phyloP scores from a whole-genome alignment of 306 rosid species.

The Rosa persica region DNA sequence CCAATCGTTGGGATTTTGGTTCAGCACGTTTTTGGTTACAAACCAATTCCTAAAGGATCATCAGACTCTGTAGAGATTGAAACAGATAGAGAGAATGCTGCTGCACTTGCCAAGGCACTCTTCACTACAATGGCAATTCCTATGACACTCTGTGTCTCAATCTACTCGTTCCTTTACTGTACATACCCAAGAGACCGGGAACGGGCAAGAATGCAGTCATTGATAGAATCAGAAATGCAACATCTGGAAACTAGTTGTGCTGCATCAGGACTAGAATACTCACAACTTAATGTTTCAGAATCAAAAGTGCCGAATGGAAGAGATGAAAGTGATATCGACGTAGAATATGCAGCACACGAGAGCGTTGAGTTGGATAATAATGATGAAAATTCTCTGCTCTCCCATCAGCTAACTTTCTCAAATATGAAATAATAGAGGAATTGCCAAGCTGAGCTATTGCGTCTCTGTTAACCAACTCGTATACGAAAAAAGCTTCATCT shows the following conservation, averaged over 20 bases:
- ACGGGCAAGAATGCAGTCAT: conserved; percentile 64
- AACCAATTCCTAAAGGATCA: conserved; percentile 61
- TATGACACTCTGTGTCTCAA: conserved; percentile 54
- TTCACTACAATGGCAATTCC: conserved; percentile 71
- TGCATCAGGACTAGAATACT: conserved; percentile 21
- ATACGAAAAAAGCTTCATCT: neutral
- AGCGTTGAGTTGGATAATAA: conserved; percentile 33
- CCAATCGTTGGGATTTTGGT: conserved; percentile 77
- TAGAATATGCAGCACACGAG: conserved; percentile 31
- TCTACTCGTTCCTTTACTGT: conserved; percentile 70
- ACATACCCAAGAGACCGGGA: conserved; percentile 88
- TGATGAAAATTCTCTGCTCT: conserved; percentile 46
- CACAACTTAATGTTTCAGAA: conserved; percentile 26
- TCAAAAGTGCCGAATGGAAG: conserved; percentile 21
- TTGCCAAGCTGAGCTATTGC: neutral
- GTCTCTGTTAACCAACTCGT: neutral
- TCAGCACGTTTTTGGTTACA: conserved; percentile 65
- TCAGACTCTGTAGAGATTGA: conserved; percentile 45
- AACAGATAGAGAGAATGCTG: conserved; percentile 76
- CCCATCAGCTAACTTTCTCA: conserved; percentile 28
- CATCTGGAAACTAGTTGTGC: conserved; percentile 34
- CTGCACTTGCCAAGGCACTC: conserved; percentile 74
- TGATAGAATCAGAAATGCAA: conserved; percentile 69
- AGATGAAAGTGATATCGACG: conserved; percentile 22
- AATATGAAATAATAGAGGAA: conserved; percentile 8